Evolutionary conservation across 768 basidiomycete species (phyloP).

Genomic region (Russula griseocarnosa): DNA sequence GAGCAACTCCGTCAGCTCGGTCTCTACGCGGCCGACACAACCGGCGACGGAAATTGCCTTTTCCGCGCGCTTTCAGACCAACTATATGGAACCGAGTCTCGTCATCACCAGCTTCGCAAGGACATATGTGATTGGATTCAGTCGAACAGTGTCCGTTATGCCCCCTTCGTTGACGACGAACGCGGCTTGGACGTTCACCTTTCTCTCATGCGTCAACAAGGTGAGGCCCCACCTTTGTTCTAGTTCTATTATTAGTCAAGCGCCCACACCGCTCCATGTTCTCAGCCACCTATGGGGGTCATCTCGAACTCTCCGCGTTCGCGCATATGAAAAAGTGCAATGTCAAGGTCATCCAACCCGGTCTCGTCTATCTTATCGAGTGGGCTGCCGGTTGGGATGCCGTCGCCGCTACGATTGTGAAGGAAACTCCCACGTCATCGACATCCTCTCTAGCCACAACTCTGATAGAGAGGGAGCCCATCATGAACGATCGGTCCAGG

Average conservation of each 20-base stretch:
- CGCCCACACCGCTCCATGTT: conserved; percentile 11
- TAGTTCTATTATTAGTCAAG: conserved; percentile 25
- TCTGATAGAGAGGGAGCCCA: conserved; percentile 30
- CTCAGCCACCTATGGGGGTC: conserved; percentile 84
- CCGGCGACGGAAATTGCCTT: conserved; percentile 91
- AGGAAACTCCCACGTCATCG: conserved; percentile 29
- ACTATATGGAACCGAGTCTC: conserved; percentile 67
- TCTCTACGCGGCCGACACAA: conserved; percentile 79
- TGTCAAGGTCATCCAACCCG: conserved; percentile 91
- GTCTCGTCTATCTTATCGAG: conserved; percentile 85
- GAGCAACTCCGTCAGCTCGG: conserved; percentile 73
- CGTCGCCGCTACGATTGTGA: conserved; percentile 18
- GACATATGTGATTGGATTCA: conserved; percentile 84
- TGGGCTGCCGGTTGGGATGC: conserved; percentile 60
- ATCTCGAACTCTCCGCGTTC: conserved; percentile 91
- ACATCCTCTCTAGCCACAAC: conserved; percentile 31
- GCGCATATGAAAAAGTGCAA: conserved; percentile 72
- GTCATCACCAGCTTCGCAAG: conserved; percentile 62
- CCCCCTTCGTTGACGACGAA: conserved; percentile 84
- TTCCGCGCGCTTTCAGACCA: conserved; percentile 91
- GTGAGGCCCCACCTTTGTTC: conserved; percentile 39
- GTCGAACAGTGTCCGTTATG: conserved; percentile 64
- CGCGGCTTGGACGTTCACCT: conserved; percentile 72
- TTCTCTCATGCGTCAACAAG: conserved; percentile 72
- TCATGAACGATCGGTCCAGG: conserved; percentile 42